Percentiles rank a stretch among this genome's conserved stretches.
Conservation (phyloP, 148 eudicot genomes). For the Nyssa sinensis region DNA sequence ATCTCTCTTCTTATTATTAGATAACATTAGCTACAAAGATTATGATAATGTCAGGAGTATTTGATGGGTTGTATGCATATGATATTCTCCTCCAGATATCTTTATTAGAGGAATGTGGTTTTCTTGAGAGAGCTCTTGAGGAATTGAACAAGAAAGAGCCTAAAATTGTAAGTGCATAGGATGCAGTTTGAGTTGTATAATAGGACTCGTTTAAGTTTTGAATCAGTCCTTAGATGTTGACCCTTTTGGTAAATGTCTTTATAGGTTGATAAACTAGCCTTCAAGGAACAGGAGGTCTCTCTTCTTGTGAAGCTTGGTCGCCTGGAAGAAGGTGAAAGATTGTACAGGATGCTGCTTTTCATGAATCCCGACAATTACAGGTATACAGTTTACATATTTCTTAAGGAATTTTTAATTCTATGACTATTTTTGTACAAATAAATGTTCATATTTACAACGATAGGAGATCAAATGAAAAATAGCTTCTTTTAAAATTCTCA, state of each 20-base stretch:
- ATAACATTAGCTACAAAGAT: not conserved
- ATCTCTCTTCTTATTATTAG: too few relatives aligned
- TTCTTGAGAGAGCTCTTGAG: slow-evolving; percentile 71
- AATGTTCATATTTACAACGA: not conserved
- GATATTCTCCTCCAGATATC: slow-evolving; percentile 49
- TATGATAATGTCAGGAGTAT: not conserved
- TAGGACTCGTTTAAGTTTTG: not conserved
- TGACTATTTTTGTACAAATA: not conserved
- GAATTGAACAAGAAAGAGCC: slow-evolving; percentile 75
- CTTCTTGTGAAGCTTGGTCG: slow-evolving; percentile 80
- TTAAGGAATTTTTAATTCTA: not conserved
- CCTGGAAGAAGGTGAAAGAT: slow-evolving; percentile 69
- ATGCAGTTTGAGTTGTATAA: not conserved
- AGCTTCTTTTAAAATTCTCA: not conserved
- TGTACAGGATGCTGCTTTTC: slow-evolving; percentile 66
- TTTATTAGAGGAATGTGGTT: slow-evolving; percentile 85
- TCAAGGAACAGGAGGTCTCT: slow-evolving; percentile 88
- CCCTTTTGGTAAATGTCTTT: slow-evolving; percentile 14
- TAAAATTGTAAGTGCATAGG: slow-evolving; percentile 66
- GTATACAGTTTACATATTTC: slow-evolving; percentile 31
- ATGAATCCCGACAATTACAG: slow-evolving; percentile 99
- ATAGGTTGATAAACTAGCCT: slow-evolving; percentile 80
- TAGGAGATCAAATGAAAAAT: too few relatives aligned
- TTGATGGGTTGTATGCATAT: slow-evolving; percentile 5
- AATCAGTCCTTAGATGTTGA: slow-evolving; percentile 1